phyloP scores from a whole-genome alignment of 306 rosid species.

The Gleditsia sinensis region DNA sequence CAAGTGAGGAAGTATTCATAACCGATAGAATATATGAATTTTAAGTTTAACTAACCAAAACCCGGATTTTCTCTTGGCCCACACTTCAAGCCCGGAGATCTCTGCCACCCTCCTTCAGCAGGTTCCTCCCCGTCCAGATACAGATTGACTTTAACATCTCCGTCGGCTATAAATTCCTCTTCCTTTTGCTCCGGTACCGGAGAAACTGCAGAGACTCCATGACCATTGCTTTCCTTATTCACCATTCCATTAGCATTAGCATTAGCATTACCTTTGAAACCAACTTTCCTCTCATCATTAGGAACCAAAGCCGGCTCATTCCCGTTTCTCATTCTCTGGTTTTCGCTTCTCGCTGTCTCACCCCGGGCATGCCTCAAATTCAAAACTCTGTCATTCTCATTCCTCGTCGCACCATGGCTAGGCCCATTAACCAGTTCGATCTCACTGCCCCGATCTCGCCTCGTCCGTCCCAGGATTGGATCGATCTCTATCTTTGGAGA shows the following conservation, averaged over 20 bases:
- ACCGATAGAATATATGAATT: not conserved
- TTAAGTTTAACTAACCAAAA: constrained; percentile 55
- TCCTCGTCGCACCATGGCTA: constrained; percentile 41
- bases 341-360: constrained; percentile 37
- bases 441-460: constrained; percentile 54
- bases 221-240: constrained; percentile 41
- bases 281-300: constrained; percentile 47
- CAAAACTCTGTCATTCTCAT: constrained; percentile 42
- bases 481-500: constrained; percentile 89
- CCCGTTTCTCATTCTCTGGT: constrained; percentile 41
- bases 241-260: constrained; percentile 34
- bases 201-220: constrained; percentile 46
- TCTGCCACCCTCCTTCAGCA: constrained; percentile 49
- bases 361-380: constrained; percentile 48
- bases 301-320: constrained; percentile 43
- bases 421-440: constrained; percentile 52
- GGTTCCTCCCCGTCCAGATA: constrained; percentile 48
- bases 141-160: constrained; percentile 48
- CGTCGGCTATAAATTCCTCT: constrained; percentile 38
- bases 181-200: constrained; percentile 47
- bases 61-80: constrained; percentile 77
- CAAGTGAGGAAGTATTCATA: constrained; percentile 4
- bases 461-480: constrained; percentile 72
- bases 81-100: constrained; percentile 56
- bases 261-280: constrained; percentile 45